A percentile compares a stretch with the other conserved stretches of the same genome.
phyloP scores from a whole-genome alignment of 2,329 filamentous ascomycete genomes.

The Neobulgaria alba region DNA sequence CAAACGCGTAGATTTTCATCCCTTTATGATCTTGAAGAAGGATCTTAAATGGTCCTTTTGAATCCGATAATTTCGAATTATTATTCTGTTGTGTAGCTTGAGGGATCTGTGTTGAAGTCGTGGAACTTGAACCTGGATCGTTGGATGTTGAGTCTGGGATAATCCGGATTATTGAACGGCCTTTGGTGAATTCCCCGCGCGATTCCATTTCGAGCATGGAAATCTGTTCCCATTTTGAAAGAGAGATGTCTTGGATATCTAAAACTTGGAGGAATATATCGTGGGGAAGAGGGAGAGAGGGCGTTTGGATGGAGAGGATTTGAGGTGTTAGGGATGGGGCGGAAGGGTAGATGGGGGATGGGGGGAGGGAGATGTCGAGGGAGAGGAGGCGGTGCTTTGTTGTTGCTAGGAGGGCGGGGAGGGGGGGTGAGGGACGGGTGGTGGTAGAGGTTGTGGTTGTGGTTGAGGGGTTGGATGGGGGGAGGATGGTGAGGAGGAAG shows the following conservation, averaged over 20 bases:
- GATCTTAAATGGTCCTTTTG: conserved; percentile 60
- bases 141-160: conserved; percentile 43
- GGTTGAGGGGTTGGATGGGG: no score
- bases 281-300: conserved; percentile 47
- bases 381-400: conserved; percentile 72
- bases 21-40: conserved; percentile 74
- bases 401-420: conserved; percentile 49
- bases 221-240: conserved; percentile 77
- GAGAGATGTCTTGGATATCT: conserved; percentile 75
- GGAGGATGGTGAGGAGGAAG: conserved; percentile 14
- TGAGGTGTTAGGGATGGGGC: conserved; percentile 47
- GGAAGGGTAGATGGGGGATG: conserved; percentile 40
- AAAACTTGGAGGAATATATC: conserved; percentile 74
- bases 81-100: background rate
- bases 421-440: conserved; percentile 33
- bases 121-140: conserved; percentile 4
- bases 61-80: background rate
- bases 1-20: conserved; percentile 60
- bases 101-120: conserved; percentile 22
- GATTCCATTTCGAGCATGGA: conserved; percentile 69
- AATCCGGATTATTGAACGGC: conserved; percentile 74
- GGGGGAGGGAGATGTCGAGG: conserved; percentile 58
- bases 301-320: conserved; percentile 42
- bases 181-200: conserved; percentile 64
- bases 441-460: conserved; percentile 1